Percentiles rank a stretch among this genome's conserved stretches.
These are phyloP conservation scores for Fusarium metavorans DNA, from an alignment of 2,329 filamentous ascomycete species.

Conservation along the genomic window DNA sequence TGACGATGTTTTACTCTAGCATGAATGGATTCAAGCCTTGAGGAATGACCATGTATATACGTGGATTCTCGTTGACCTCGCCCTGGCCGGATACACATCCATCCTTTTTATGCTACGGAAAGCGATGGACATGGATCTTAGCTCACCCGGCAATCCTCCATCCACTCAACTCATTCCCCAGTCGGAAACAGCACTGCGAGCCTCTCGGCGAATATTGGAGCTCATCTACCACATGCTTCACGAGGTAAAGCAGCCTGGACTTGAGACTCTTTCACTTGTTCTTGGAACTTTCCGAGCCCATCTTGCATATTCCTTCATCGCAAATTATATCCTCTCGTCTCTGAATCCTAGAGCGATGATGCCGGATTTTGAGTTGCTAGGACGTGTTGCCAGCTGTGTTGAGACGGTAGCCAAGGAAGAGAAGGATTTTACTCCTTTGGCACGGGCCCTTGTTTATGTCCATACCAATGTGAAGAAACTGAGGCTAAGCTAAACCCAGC, in stretches of 20 bases:
- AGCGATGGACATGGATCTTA: background rate
- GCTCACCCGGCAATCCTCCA: background rate
- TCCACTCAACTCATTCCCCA: background rate
- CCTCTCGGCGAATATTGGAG: conserved; percentile 11
- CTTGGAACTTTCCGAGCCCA: background rate
- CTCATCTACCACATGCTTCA: background rate
- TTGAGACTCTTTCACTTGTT: background rate
- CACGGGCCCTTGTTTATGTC: background rate
- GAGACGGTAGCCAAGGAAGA: background rate
- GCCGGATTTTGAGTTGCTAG: background rate
- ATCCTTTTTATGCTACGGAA: background rate
- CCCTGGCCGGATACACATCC: background rate
- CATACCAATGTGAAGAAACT: background rate
- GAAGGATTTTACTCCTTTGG: background rate
- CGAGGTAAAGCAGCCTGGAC: background rate
- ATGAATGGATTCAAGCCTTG: background rate
- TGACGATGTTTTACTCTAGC: background rate
- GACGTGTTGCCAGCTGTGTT: background rate
- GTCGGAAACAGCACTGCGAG: background rate
- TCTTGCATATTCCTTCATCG: background rate
- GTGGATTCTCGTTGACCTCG: background rate
- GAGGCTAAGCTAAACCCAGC: too few relatives aligned
- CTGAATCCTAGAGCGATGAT: background rate
- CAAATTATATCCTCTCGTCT: background rate
- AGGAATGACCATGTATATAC: background rate